Base-by-base conservation (phyloP, 768 basidiomycete genomes). In the Leccinum variicolor region DNA sequence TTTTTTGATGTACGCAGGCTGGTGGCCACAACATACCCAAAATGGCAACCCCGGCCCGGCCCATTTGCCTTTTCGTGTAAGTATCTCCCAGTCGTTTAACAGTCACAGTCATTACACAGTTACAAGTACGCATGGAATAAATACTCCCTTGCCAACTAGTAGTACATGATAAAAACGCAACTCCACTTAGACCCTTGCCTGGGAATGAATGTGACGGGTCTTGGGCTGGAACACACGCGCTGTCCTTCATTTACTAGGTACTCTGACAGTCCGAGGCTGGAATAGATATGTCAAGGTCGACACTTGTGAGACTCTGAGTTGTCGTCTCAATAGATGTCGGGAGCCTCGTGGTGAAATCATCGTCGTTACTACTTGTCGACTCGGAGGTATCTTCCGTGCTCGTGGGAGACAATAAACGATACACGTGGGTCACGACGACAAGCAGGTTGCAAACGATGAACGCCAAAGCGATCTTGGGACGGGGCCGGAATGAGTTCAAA, bases 401-500 rank as follows among this genome's bases (percentile, higher is more conserved):
- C 15, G 17, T 45, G n/a, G 25, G 45, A n/a, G 50, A 51, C 23
- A 58, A 26, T 54, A 55, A 50, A 15, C 63, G 66, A 50, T 61
- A 65, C 8, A 55, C 41, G 46, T 51, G 58, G 9, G 66, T 65
- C 25, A 67, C 66, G 46, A 60, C 54, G 25, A 68, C 66, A n/a
- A 68, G 55, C 21, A 68, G 14, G 31, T 68, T 68, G 19, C 66
- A 68, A 34, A 65, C 66, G 15, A 63, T 34, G 25, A 63, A 28
- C 3, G 66, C 61, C 2, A 64, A 41, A 7, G 57, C 56, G 13
- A 68, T 15, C 67, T 68, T 51, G 13, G 15, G 15, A 6, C 3
- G 19, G 13, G 19, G 15, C 3, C 10, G 17, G 10, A 28, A 11
- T 17, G 41, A 29, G 28, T 36, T 62, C 26, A 52, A 49, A 7